Conservation (phyloP, 805 yeast species). For the Huiozyma naganishii region DNA sequence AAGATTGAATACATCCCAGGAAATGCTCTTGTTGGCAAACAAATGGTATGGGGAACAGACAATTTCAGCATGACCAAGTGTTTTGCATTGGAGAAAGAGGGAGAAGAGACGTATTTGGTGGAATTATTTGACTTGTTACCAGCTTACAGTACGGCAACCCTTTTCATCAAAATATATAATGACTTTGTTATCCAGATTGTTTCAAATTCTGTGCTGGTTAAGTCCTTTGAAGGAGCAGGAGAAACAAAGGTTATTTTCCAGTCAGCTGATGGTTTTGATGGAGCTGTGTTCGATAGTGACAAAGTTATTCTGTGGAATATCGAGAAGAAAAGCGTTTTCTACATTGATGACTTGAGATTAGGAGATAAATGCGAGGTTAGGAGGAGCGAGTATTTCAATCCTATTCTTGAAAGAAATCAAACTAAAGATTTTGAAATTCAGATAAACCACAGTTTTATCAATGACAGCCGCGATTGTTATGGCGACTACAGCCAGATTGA, state of each 20-base stretch:
- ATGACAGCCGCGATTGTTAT: no score
- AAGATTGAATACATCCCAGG: not conserved
- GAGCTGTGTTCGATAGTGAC: not conserved
- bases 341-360: not conserved
- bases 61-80: not conserved
- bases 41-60: not conserved
- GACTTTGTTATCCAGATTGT: not conserved
- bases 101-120: not conserved
- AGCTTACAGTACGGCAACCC: not conserved
- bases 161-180: not conserved
- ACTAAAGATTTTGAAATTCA: no score
- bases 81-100: not conserved
- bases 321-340: not conserved
- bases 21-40: not conserved
- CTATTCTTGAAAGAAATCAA: no score
- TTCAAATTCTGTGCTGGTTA: not conserved
- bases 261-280: not conserved
- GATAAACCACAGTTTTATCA: no score
- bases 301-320: conserved; percentile 2
- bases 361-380: not conserved
- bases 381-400: not conserved
- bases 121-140: not conserved
- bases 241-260: conserved; percentile 2
- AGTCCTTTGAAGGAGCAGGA: not conserved
- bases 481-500: no score